Evolutionary conservation across 768 basidiomycete species (phyloP), one percentile per base, ranked within the genome.

Genomic region (Suillus variegatus): DNA sequence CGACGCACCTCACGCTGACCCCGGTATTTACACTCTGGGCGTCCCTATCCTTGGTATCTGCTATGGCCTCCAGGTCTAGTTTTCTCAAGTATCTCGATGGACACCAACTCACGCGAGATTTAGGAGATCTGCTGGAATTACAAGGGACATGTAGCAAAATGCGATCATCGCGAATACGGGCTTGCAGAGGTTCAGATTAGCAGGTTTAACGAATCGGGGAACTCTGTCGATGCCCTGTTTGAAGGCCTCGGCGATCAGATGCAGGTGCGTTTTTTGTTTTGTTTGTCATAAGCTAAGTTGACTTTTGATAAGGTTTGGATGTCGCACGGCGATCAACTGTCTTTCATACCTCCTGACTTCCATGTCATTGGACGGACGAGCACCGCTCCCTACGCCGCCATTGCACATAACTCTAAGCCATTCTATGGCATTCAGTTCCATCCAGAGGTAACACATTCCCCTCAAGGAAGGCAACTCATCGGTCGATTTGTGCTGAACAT

Each of bases 381-480:
- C 20, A 90, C 90, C 1, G 95, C 97, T 0, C 97, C 97, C 0
- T 99, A 83, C 74, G 96, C 96, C 13, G 96, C 96, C 2, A 87
- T 99, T 67, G 94, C 94, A 8, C 97, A 99, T 79, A 81, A 95
- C 72, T 80, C 87, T 7, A 95, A 93, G 72, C 89, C 92, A 1
- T 83, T 97, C 73, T 99, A 94, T 70, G 97, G 97, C 38, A 97
- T 99, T 49, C 97, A 99, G 73, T 99, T 99, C 82, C 97, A 99
- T 74, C 95, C 97, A 0, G 97, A 99, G 79, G 97, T 99, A 32
- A 98, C 97, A 0, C 97, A 99, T 75, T 93, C 93, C 32, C 89
- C 88, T 9, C 88, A 86, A 63, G 97, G 97, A 16, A 94, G 89
- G 74, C 94, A 94, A 73, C 87, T 99, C 64, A 92, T 99, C 65